Base-by-base conservation (phyloP, 495 filamentous ascomycete species). In the Penicillium antarcticum region DNA sequence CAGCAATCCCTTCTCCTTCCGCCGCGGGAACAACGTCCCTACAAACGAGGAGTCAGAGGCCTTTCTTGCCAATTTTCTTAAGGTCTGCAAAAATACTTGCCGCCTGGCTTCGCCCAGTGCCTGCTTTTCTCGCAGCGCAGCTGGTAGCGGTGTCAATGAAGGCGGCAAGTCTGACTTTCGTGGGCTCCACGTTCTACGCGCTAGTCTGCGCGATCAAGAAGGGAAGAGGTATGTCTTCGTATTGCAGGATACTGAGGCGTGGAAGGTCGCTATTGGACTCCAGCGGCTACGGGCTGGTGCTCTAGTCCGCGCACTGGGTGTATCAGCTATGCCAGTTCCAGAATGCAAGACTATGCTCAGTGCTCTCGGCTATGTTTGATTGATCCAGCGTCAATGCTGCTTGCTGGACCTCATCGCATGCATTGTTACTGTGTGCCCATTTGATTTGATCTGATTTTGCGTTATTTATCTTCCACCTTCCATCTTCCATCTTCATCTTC, bases 261-360 rank as follows among this genome's bases (percentile, higher is more conserved):
- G 94, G 94, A 98, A 98, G 73, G 84, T 98, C 29, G 85, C 87
- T 1, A 78, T 88, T 18, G 91, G 91, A 9, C 68, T 98, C 51
- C 83, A 89, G 66, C 76, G 82, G 18, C 73, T 98, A 44, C 72
- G 87, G 36, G 75, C 80, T 38, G 91, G 94, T 6, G 80, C 80
- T 18, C 85, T 88, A 58, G 83, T 84, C 16, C 70, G 86, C 51
- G 76, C 83, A 11, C 66, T 91, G 23, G 85, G 84, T n/a, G 80
- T 89, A 6, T 74, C 79, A 13, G 75, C 76, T 12, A 77, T 89
- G 68, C 69, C 79, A 17, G 65, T 71, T 31, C 65, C 73, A 31
- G 88, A 94, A 63, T 76, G 83, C 31, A 80, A 74, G 60, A 72
- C 53, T 23, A 69, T 86, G 42, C 68, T 94, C 52, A 76, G 80